Conservation (phyloP, 2,329 filamentous ascomycete species). For the Sarocladiaceae sp. region DNA sequence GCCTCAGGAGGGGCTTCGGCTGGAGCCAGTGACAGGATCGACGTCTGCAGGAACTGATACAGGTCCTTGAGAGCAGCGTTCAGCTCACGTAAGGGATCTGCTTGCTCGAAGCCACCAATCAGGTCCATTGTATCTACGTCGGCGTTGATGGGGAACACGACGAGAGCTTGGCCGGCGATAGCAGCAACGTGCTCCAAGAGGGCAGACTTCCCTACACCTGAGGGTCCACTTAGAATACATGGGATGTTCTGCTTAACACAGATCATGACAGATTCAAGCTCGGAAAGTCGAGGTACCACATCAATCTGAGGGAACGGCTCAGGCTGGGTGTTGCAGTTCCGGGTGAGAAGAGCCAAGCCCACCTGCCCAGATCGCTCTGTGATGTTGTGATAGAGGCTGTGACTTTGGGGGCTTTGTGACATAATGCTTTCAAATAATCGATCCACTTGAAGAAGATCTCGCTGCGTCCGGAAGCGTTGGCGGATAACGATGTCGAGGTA, state of each 20-base stretch:
- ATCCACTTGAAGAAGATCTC: constrained; percentile 60
- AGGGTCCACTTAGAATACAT: constrained; percentile 78
- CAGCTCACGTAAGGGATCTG: constrained; percentile 70
- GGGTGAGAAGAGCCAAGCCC: constrained; percentile 64
- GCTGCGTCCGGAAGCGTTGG: constrained; percentile 74
- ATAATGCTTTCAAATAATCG: constrained; percentile 63
- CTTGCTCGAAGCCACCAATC: constrained; percentile 93
- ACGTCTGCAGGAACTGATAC: constrained; percentile 43
- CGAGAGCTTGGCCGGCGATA: constrained; percentile 65
- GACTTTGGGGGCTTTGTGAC: constrained; percentile 40
- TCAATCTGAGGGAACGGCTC: constrained; percentile 45
- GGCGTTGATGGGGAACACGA: constrained; percentile 84
- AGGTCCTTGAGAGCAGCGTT: constrained; percentile 49
- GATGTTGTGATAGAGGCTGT: constrained; percentile 67
- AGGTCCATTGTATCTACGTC: constrained; percentile 97
- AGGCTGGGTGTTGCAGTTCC: constrained; percentile 50
- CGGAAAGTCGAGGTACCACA: constrained; percentile 52
- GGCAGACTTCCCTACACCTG: constrained; percentile 81
- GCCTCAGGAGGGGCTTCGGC: constrained; percentile 38
- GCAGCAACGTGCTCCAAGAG: constrained; percentile 77
- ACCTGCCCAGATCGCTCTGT: constrained; percentile 65
- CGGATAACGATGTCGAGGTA: constrained; percentile 72
- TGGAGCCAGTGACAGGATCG: constrained; percentile 43
- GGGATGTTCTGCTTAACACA: constrained; percentile 84
- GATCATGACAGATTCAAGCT: constrained; percentile 80